phyloP scores from a whole-genome alignment of 257 asterid species.

The Nemophila menziesii region DNA sequence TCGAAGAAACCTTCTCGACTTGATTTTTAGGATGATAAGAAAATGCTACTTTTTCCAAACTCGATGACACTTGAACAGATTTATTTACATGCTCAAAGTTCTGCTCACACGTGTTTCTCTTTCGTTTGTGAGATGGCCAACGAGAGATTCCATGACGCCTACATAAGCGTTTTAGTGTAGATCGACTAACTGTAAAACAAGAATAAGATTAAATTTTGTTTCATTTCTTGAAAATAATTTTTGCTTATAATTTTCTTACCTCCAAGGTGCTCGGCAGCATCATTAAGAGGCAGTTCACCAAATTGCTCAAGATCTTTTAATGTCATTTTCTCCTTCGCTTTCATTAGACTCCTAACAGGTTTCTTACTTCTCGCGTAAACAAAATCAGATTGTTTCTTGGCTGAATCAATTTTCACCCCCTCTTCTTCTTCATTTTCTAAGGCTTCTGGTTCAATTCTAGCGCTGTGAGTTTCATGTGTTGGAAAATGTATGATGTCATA shows the following conservation, averaged over 20 bases:
- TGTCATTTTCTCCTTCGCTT: background rate
- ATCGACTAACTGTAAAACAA: constrained; percentile 13
- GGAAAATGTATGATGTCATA: background rate
- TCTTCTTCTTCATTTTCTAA: background rate
- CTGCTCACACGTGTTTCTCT: background rate
- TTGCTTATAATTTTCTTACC: background rate
- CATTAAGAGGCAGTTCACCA: constrained; percentile 8
- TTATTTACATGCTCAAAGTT: no score
- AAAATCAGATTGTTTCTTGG: background rate
- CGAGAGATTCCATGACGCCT: constrained; percentile 6
- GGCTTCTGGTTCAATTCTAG: constrained; percentile 2
- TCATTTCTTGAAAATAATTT: background rate
- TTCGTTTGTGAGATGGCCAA: no score
- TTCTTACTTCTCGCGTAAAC: background rate
- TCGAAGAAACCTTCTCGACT: no score
- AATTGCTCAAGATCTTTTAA: constrained; percentile 3
- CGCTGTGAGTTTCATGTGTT: background rate
- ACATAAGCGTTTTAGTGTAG: constrained; percentile 19
- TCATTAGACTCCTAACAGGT: background rate
- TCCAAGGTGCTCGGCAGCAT: constrained; percentile 10
- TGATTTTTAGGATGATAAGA: background rate
- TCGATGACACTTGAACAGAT: no score
- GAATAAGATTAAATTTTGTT: background rate
- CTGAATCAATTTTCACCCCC: background rate
- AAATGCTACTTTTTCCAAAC: no score